These are phyloP conservation scores for Calonectria naviculata DNA, from an alignment of 2,329 filamentous ascomycete genomes.

Conservation along the genomic window DNA sequence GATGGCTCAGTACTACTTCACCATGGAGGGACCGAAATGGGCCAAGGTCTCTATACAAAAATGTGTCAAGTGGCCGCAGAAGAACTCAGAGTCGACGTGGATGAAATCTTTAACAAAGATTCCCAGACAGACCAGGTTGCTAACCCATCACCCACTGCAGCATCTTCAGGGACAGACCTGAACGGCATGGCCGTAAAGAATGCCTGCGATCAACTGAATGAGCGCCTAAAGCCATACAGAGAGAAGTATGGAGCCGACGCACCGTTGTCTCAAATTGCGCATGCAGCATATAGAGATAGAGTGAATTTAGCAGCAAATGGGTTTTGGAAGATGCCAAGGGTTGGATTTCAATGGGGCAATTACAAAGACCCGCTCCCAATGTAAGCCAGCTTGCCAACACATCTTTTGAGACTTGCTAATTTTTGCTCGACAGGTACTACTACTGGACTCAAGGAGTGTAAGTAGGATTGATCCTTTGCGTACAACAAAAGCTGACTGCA, in stretches of 20 bases:
- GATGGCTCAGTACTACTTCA: constrained; percentile 89
- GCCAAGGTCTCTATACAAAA: constrained; percentile 92
- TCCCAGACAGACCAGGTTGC: constrained; percentile 92
- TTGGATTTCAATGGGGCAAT: constrained; percentile 88
- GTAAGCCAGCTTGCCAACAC: not conserved
- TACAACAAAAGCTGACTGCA: constrained; percentile 58
- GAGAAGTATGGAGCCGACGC: constrained; percentile 80
- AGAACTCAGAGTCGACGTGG: constrained; percentile 79
- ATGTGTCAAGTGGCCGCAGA: constrained; percentile 93
- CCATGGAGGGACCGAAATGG: constrained; percentile 94
- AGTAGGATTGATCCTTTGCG: no score
- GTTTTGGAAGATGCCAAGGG: constrained; percentile 92
- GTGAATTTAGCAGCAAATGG: constrained; percentile 92
- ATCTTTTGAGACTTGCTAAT: not conserved
- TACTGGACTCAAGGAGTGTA: constrained; percentile 8
- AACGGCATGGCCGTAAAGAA: constrained; percentile 93
- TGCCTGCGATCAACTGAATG: constrained; percentile 86
- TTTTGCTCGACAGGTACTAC: not conserved
- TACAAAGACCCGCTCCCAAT: constrained; percentile 90
- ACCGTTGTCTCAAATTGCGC: constrained; percentile 81
- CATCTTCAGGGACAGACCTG: constrained; percentile 87
- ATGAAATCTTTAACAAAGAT: constrained; percentile 85
- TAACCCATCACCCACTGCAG: constrained; percentile 88
- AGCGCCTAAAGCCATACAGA: constrained; percentile 81
- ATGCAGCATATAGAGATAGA: constrained; percentile 63